Conservation (phyloP, 148 eudicot species). For the Fallopia convolvulus region DNA sequence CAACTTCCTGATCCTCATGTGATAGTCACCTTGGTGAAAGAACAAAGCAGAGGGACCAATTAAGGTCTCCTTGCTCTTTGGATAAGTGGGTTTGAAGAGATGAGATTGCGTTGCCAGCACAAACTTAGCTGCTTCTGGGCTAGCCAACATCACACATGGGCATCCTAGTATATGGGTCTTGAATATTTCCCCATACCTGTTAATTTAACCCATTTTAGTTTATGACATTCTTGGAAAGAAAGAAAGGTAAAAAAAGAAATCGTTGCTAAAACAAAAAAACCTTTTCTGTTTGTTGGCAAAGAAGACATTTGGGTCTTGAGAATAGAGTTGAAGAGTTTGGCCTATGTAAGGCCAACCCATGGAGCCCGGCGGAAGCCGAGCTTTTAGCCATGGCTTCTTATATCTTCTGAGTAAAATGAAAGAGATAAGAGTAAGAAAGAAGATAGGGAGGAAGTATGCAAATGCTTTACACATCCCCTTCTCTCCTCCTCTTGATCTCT, state of each 20-base stretch:
- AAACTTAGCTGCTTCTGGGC: slow-evolving; percentile 49
- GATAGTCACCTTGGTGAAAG: slow-evolving; percentile 54
- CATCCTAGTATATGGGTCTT: slow-evolving; percentile 47
- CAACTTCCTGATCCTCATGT: slow-evolving; percentile 36
- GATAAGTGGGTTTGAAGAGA: slow-evolving; percentile 53
- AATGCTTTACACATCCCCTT: slow-evolving; percentile 8
- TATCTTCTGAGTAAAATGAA: neutral
- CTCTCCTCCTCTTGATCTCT: neutral
- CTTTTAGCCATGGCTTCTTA: slow-evolving; percentile 4
- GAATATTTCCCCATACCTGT: slow-evolving; percentile 53
- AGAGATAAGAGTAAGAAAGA: slow-evolving; percentile 5
- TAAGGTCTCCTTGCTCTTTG: slow-evolving; percentile 46
- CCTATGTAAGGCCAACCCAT: slow-evolving; percentile 94
- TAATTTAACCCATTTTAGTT: neutral
- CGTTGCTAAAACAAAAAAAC: slow-evolving; percentile 22
- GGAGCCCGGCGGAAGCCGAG: slow-evolving; percentile 60
- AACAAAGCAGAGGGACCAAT: slow-evolving; percentile 43
- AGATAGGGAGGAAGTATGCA: slow-evolving; percentile 1
- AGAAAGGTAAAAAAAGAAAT: neutral
- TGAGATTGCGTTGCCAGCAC: slow-evolving; percentile 39
- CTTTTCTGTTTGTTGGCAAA: slow-evolving; percentile 72
- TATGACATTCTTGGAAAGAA: neutral
- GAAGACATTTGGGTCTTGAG: slow-evolving; percentile 85
- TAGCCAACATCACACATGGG: slow-evolving; percentile 53
- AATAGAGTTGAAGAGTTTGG: slow-evolving; percentile 84